Evolutionary conservation across 2,329 filamentous ascomycete species (phyloP), one percentile per base, ranked within the genome.

Genomic region (Beauveria brongniartii): DNA sequence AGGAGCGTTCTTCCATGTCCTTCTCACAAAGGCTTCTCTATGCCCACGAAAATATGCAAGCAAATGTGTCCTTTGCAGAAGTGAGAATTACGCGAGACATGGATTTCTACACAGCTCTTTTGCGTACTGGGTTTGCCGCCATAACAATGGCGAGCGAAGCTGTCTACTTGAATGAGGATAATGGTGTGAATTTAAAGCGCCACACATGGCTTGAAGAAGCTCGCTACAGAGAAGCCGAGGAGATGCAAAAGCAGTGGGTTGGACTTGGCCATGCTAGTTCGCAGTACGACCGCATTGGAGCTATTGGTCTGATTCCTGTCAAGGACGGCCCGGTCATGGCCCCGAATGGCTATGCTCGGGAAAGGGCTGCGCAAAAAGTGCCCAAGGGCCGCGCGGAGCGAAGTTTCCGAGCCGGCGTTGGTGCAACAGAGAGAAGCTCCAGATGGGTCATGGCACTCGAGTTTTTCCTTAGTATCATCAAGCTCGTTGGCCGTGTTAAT

Each of bases 191-290:
- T 63, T 78, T 96, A 2, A 86, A 86, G 65, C 79, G 82, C 41
- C 87, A 87, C 74, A 97, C 94, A 0, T 99, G 94, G 93, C 78
- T 97, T 3, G 94, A 99, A 70, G 90, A 93, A 67, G 90, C 96
- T 65, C 83, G 92, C 6, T 79, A 93, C 10, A 82, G 86, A 50
- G 91, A 97, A 69, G 79, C 96, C 3, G 86, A 94, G 66, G 76
- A 80, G 62, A 66, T 84, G 43, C 77, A 79, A 43, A 78, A 78
- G 67, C 79, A 82, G 55, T 80, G 78, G 74, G 71, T 80, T 6
- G 77, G 75, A 5, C 73, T 78, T 18, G 78, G 77, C 24, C 67
- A 78, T 2, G 73, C 77, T 2, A 78, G 77, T 16, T 77, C 79
- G 3, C 76, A 75, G 2, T 81, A 81, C 61, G 81, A 84, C 62